phyloP scores from a whole-genome alignment of 2,329 filamentous ascomycete genomes.

The Ophiostoma novo-ulmi region DNA sequence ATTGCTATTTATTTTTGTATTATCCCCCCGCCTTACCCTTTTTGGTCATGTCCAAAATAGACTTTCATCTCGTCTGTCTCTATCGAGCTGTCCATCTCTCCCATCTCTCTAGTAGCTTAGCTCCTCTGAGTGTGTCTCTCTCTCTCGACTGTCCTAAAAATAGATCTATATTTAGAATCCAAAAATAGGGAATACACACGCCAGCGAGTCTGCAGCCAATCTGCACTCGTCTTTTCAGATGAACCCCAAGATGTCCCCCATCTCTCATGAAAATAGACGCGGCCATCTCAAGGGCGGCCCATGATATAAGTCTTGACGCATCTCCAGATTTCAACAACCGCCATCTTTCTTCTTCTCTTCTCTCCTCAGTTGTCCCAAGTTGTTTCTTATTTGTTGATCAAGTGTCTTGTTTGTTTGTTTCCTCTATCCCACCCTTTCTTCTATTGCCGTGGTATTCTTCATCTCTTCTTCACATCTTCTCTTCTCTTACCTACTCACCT shows the following conservation, averaged over 20 bases:
- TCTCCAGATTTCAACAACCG: slow-evolving; percentile 26
- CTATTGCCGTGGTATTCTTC: slow-evolving; percentile 14
- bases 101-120: background rate
- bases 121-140: background rate
- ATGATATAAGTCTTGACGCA: slow-evolving; percentile 56
- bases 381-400: slow-evolving; percentile 24
- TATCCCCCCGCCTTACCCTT: background rate
- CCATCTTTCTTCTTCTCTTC: slow-evolving; percentile 30
- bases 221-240: slow-evolving; percentile 18
- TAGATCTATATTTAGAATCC: slow-evolving; percentile 12
- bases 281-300: slow-evolving; percentile 42
- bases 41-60: background rate
- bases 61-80: background rate
- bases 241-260: slow-evolving; percentile 17
- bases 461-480: slow-evolving; percentile 7
- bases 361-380: slow-evolving; percentile 39
- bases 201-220: slow-evolving; percentile 20
- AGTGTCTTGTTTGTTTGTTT: slow-evolving; percentile 21
- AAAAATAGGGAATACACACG: slow-evolving; percentile 7
- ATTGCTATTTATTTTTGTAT: background rate
- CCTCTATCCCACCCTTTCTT: slow-evolving; percentile 27
- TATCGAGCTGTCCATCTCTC: background rate
- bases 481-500: background rate
- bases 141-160: background rate
- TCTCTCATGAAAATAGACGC: slow-evolving; percentile 19